These are phyloP conservation scores for Rhytidhysteron rufulum DNA, from an alignment of 2,329 filamentous ascomycete genomes.

Conservation along the genomic window DNA sequence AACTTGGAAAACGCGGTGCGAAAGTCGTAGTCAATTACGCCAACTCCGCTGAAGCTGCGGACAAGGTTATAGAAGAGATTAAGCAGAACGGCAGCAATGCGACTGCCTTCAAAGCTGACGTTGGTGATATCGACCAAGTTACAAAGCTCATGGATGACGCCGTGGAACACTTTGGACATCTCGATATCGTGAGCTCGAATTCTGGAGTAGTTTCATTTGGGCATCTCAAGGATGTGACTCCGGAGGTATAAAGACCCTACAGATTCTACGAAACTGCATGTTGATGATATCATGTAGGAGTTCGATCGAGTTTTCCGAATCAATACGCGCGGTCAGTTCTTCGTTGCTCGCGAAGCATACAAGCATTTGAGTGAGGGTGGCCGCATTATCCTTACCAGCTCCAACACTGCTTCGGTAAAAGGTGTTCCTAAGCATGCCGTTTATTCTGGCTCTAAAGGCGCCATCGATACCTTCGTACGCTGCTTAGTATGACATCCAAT, in stretches of 20 bases:
- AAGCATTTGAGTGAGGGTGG: constrained; percentile 9
- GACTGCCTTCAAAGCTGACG: constrained; percentile 27
- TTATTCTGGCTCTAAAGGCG: constrained; percentile 36
- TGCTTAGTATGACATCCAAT: constrained; percentile 14
- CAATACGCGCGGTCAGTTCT: constrained; percentile 25
- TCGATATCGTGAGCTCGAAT: too few species aligned
- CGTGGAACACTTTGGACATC: too few species aligned
- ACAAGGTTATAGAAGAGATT: constrained; percentile 20
- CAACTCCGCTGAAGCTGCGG: constrained; percentile 11
- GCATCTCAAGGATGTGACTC: too few species aligned
- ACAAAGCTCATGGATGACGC: constrained; percentile 26
- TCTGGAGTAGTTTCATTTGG: too few species aligned
- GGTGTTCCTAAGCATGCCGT: constrained; percentile 31
- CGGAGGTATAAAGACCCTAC: too few species aligned
- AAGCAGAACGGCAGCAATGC: constrained; percentile 19
- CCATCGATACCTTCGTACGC: constrained; percentile 33
- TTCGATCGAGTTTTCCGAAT: too few species aligned
- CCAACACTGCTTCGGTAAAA: constrained; percentile 16
- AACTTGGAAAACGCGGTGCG: constrained; percentile 9
- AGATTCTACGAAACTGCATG: too few species aligned
- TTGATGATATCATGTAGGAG: too few species aligned
- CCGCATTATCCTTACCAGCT: constrained; percentile 11
- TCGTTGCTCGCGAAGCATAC: constrained; percentile 19
- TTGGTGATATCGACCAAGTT: constrained; percentile 28
- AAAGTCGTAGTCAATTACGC: constrained; percentile 24